Base-by-base conservation (phyloP, 2,329 filamentous ascomycete genomes). In the Dactylellina parvicollis region DNA sequence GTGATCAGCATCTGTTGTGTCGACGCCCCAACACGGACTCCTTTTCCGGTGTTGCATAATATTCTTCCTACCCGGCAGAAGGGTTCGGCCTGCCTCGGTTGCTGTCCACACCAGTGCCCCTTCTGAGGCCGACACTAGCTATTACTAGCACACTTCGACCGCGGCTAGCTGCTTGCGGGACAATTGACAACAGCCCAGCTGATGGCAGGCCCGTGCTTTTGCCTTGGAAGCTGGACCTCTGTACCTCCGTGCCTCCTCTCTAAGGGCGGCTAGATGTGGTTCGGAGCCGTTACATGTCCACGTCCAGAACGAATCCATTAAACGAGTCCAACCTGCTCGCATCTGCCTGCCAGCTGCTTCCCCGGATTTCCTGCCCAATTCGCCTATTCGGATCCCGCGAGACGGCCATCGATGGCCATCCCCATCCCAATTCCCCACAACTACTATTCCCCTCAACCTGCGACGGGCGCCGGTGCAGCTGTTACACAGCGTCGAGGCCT, bases 291-390 rank as follows among this genome's bases (percentile, higher is more conserved):
- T 67, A 59, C 64, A 52, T 52, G 54, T 22, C 64, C 44, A 54
- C n/a, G n/a, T n/a, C n/a, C n/a, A n/a, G n/a, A n/a, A n/a, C n/a
- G n/a, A n/a, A 36, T 28, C 67, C 67, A 72, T 72, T 72, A 72
- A 72, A 72, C 67, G 67, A 65, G 59, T 38, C 54, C 52, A 28
- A 44, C 32, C 59, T 54, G 59, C 59, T 54, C 30, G 40, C 5
- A 30, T 3, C 22, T 30, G 22, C 12, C 18, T 46, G 1, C 26
- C 60, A 20, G 26, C 50, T 32, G 26, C 46, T 72, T 72, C 67
- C 67, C 67, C 67, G 59, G 67, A 72, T 72, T 71, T 56, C 22
- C 32, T 50, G 59, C 18, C 67, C 67, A 72, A 65, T 72, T 72
- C 67, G 67, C 67, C 67, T 64, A 72, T 72, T 49, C 60, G 67